phyloP scores from a whole-genome alignment of 164 flowering plant genomes.

The Stephania cephalantha region DNA sequence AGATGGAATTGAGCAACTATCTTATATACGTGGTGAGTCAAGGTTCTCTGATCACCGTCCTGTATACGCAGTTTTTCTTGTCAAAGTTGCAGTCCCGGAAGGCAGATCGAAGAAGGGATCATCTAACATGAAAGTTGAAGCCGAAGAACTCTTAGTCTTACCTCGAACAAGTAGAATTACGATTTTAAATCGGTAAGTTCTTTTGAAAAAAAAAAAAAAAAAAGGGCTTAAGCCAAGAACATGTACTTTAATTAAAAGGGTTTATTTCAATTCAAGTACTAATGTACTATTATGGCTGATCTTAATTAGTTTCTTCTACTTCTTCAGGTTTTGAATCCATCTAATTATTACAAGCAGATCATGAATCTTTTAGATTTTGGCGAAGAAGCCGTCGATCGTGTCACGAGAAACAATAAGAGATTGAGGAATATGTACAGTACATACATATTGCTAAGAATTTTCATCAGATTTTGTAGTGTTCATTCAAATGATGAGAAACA shows the following conservation, averaged over 20 bases:
- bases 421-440: neutral
- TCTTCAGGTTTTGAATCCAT: neutral
- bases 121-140: conserved; percentile 20
- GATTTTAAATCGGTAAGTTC: conserved; percentile 6
- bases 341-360: no score
- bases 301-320: neutral
- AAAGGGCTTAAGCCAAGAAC: no score
- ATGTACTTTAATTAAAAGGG: no score
- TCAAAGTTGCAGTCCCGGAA: conserved; percentile 33
- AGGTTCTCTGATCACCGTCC: conserved; percentile 85
- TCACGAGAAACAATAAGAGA: neutral
- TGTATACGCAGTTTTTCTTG: conserved; percentile 58
- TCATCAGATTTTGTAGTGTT: neutral
- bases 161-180: conserved; percentile 16
- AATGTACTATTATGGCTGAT: neutral
- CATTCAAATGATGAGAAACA: neutral
- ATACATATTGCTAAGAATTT: neutral
- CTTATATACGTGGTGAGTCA: conserved; percentile 53
- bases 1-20: conserved; percentile 48
- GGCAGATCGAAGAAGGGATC: conserved; percentile 19
- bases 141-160: conserved; percentile 24
- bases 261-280: neutral
- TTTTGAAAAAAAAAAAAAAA: no score
- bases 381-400: neutral
- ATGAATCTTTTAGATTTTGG: neutral